Conservation (phyloP, 371 early-diverging fungal genomes). For the Apophysomyces elegans region DNA sequence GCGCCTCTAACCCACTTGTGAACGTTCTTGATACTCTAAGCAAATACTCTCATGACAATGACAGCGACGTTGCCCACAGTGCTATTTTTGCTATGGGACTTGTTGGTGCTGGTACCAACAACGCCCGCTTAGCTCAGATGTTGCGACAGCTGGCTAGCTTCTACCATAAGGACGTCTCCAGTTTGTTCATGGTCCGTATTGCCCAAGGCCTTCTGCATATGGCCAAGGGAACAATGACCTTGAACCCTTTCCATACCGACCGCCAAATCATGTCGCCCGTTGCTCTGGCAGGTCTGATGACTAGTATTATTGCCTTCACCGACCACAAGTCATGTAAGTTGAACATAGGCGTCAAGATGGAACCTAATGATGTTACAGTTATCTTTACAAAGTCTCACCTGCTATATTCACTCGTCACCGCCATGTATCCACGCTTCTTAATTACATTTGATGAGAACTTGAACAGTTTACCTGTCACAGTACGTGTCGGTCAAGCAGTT, state of each 20-base stretch:
- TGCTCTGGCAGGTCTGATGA: constrained; percentile 88
- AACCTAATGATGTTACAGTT: constrained; percentile 46
- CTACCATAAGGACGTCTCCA: constrained; percentile 94
- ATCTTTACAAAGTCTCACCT: constrained; percentile 88
- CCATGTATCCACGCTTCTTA: constrained; percentile 98
- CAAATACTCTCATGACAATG: constrained; percentile 97
- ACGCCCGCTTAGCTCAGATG: constrained; percentile 97
- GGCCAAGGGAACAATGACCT: constrained; percentile 97
- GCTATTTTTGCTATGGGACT: constrained; percentile 99
- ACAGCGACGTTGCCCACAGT: constrained; percentile 91
- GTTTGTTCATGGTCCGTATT: constrained; percentile 93
- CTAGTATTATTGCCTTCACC: constrained; percentile 88
- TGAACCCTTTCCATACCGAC: constrained; percentile 94
- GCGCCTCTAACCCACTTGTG: constrained; percentile 94
- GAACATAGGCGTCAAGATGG: background rate
- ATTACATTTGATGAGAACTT: constrained; percentile 90
- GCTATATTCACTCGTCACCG: constrained; percentile 90
- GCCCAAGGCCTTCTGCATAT: constrained; percentile 98
- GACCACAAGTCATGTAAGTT: constrained; percentile 83
- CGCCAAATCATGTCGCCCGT: constrained; percentile 90
- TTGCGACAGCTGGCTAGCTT: constrained; percentile 96
- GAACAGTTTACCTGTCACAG: constrained; percentile 79
- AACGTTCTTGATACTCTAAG: constrained; percentile 94
- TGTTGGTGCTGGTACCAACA: constrained; percentile 99
- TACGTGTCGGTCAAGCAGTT: constrained; percentile 98